phyloP scores from a whole-genome alignment of 2,329 filamentous ascomycete genomes.

The Phaeosphaeriaceae sp. region DNA sequence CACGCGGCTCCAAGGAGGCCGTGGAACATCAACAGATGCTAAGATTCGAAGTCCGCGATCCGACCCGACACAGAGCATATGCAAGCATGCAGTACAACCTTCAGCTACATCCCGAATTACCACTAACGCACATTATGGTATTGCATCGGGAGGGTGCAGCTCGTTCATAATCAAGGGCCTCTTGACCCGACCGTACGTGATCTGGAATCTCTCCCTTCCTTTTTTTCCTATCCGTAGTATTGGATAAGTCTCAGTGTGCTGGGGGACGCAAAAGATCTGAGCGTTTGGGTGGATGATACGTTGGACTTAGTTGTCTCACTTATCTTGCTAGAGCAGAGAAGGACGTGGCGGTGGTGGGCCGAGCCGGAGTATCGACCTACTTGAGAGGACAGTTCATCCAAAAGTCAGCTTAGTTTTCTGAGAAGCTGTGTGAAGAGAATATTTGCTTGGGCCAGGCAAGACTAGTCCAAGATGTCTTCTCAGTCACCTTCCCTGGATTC shows the following conservation, averaged over 20 bases:
- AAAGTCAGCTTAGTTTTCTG: not conserved
- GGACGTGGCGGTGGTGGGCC: not conserved
- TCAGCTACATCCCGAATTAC: conserved; percentile 23
- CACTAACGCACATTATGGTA: conserved; percentile 15
- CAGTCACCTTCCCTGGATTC: conserved; percentile 6
- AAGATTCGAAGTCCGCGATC: conserved; percentile 10
- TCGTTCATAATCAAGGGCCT: conserved; percentile 25
- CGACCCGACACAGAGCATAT: conserved; percentile 15
- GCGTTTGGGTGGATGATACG: not conserved
- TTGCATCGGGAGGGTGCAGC: conserved; percentile 11
- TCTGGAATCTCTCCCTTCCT: conserved; percentile 18
- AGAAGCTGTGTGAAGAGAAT: not conserved
- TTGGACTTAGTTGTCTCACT: not conserved
- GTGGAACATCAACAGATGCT: conserved; percentile 25
- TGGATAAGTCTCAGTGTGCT: conserved; percentile 16
- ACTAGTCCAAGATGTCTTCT: conserved; percentile 13
- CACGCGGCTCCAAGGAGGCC: conserved; percentile 19
- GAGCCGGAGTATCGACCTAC: not conserved
- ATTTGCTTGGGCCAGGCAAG: not conserved
- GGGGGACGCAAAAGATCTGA: conserved; percentile 5
- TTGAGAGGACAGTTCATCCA: not conserved
- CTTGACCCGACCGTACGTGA: conserved; percentile 16
- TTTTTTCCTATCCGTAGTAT: conserved; percentile 16
- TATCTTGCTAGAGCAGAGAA: not conserved
- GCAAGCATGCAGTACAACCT: conserved; percentile 28